These are phyloP conservation scores for Castanea sativa DNA, from an alignment of 306 rosid species.

Conservation along the genomic window DNA sequence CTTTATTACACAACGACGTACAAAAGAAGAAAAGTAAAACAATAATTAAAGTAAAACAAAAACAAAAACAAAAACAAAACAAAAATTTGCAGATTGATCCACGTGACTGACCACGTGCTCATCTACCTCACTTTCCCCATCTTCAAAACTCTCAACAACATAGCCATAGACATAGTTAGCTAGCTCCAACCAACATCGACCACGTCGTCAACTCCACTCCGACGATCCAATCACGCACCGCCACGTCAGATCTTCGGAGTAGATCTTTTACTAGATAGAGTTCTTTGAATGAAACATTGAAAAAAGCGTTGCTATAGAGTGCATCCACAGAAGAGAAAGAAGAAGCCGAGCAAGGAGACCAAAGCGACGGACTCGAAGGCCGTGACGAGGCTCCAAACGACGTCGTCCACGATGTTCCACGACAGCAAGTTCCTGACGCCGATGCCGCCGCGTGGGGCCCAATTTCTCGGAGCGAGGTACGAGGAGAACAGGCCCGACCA, in stretches of 20 bases:
- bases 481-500: constrained; percentile 43
- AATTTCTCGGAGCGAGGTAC: constrained; percentile 31
- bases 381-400: constrained; percentile 65
- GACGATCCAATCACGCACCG: constrained; percentile 4
- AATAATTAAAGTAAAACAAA: no score
- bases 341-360: constrained; percentile 74
- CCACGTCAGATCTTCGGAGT: not conserved
- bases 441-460: constrained; percentile 32
- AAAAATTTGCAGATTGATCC: no score
- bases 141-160: no score
- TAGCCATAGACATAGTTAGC: no score
- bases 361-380: constrained; percentile 80
- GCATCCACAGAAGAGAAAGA: constrained; percentile 86
- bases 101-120: no score
- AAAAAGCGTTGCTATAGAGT: constrained; percentile 29
- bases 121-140: no score
- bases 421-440: constrained; percentile 8
- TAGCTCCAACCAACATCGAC: no score
- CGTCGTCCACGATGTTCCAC: constrained; percentile 51
- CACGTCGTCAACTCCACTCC: not conserved
- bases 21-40: no score
- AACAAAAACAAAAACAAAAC: no score
- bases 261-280: not conserved
- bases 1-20: no score
- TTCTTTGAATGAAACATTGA: not conserved